Evolutionary conservation across 495 filamentous ascomycete genomes (phyloP), one percentile per base, ranked within the genome.

Genomic region (Delitschia confertaspora): DNA sequence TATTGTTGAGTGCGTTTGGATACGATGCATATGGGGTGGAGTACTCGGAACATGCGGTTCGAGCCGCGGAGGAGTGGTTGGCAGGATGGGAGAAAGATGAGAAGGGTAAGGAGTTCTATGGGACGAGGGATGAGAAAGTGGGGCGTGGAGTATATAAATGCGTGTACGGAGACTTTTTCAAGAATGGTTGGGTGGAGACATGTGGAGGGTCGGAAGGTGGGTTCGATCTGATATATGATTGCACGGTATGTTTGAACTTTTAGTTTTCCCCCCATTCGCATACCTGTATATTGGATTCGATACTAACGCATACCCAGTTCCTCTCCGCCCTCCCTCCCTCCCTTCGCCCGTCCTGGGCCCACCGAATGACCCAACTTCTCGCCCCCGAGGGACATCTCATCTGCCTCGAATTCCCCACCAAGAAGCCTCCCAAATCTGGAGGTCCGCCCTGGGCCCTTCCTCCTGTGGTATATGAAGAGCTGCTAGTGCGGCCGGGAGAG

Each of bases 211-310:
- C 62, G n/a, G 62, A 64, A 11, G 67, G 69, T 45, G 68, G 61
- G 9, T 88, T 87, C 64, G 83, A 93, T 65, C 56, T 91, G 19
- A 76, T 89, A 27, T 91, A 86, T 66, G 85, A 91, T 60, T 88
- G 88, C 58, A 87, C 83, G 20, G 84, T 86, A 68, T 51, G 76
- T 58, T 29, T 10, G 17, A n/a, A 24, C 24, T 30, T 19, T 33
- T n/a, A 20, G 13, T 21, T n/a, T n/a, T n/a, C n/a, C n/a, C n/a
- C n/a, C n/a, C n/a, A 13, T 20, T 19, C 8, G 13, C 16, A 6
- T 11, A 24, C 30, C 8, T 36, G 27, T 8, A 42, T 7, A 14
- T 10, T 14, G 18, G 16, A 18, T 13, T 3, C n/a, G n/a, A n/a
- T n/a, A n/a, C n/a, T n/a, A n/a, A n/a, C n/a, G n/a, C n/a, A n/a